Evolutionary conservation across 1,139 yeast species (phyloP).

Genomic region (Saccharomyces hybrid): DNA sequence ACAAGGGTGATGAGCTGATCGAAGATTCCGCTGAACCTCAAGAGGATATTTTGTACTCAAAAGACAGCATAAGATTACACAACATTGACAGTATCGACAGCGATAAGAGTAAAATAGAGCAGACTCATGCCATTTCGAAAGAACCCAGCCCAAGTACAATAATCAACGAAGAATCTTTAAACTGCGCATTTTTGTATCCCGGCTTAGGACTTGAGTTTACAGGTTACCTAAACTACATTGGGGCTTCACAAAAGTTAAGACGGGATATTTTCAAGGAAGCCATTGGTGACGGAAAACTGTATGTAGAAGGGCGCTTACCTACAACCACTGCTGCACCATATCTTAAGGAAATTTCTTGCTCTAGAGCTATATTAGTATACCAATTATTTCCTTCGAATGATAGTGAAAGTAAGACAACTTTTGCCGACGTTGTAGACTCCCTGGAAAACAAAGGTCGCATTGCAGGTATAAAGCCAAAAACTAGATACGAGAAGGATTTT

Average conservation of each 20-base stretch:
- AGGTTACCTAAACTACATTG: conserved; percentile 3
- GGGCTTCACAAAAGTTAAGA: conserved; percentile 5
- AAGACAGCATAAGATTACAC: conserved; percentile 14
- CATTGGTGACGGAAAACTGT: conserved; percentile 17
- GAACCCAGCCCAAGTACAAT: not conserved
- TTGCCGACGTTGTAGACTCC: conserved; percentile 14
- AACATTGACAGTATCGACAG: conserved; percentile 18
- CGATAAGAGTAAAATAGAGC: conserved; percentile 19
- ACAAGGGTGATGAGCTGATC: conserved; percentile 79
- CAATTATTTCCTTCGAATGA: conserved; percentile 12
- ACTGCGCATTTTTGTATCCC: conserved; percentile 1
- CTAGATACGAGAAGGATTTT: conserved; percentile 20
- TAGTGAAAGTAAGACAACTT: conserved; percentile 7
- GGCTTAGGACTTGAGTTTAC: conserved; percentile 1
- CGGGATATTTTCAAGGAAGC: conserved; percentile 11
- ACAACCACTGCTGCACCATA: conserved; percentile 20
- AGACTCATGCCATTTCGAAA: not conserved
- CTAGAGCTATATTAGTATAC: conserved; percentile 18
- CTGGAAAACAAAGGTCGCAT: conserved; percentile 16
- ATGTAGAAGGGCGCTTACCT: conserved; percentile 24
- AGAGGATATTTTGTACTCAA: conserved; percentile 19
- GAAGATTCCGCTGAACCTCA: conserved; percentile 45
- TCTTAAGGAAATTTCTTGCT: conserved; percentile 16
- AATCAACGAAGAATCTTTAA: not conserved
- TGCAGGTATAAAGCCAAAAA: conserved; percentile 18